phyloP scores from a whole-genome alignment of 805 yeast species.

The Kluyveromyces wickerhamii region DNA sequence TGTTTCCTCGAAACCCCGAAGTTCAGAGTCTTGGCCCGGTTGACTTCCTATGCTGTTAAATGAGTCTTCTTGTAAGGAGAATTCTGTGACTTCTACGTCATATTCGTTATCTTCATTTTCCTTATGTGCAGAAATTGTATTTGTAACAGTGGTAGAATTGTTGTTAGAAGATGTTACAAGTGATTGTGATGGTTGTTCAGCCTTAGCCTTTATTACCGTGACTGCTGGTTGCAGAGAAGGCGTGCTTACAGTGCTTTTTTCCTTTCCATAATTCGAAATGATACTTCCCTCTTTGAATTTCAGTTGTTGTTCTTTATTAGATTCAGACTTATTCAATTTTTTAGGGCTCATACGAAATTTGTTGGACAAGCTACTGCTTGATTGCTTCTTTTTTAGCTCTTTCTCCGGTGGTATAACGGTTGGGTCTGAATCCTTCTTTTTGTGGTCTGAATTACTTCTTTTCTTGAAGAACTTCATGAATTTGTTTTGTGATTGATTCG shows the following conservation, averaged over 20 bases:
- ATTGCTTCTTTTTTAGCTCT: slow-evolving; percentile 8
- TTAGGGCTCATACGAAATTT: slow-evolving; percentile 10
- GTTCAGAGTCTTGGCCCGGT: slow-evolving; percentile 5
- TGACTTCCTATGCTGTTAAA: slow-evolving; percentile 3
- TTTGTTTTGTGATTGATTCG: slow-evolving; percentile 16
- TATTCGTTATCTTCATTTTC: neutral
- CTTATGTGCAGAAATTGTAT: no score
- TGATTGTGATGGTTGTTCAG: no score
- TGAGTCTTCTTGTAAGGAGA: slow-evolving; percentile 3
- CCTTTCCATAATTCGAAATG: slow-evolving; percentile 1
- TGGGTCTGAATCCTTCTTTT: slow-evolving; percentile 7
- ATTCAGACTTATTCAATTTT: slow-evolving; percentile 10
- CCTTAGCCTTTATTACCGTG: neutral
- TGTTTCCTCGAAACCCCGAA: slow-evolving; percentile 6
- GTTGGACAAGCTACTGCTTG: slow-evolving; percentile 9
- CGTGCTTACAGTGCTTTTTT: neutral
- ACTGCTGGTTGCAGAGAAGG: slow-evolving; percentile 1
- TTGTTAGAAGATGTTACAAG: neutral
- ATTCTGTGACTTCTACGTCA: slow-evolving; percentile 4
- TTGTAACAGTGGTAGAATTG: neutral
- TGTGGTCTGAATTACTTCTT: slow-evolving; percentile 12
- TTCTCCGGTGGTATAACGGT: neutral
- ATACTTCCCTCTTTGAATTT: neutral
- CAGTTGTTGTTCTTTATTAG: neutral
- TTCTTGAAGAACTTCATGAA: slow-evolving; percentile 21